Conservation (phyloP, 2,329 filamentous ascomycete genomes). For the Dryadomyces quercivorus region DNA sequence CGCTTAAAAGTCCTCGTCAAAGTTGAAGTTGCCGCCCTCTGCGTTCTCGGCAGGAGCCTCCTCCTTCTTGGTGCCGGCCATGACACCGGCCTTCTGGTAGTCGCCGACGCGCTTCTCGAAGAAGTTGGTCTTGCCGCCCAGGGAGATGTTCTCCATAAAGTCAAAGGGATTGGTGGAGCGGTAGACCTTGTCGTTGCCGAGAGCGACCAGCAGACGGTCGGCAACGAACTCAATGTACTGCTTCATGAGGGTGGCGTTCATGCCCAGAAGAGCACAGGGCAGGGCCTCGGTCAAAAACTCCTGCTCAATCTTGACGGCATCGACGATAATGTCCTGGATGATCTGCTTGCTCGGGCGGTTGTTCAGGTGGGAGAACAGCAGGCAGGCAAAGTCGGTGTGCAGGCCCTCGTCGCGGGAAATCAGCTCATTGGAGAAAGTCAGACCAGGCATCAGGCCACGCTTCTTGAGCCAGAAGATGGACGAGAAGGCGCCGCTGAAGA, state of each 20-base stretch:
- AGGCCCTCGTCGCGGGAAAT: constrained; percentile 99
- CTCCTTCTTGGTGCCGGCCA: constrained; percentile 67
- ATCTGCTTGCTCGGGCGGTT: constrained; percentile 74
- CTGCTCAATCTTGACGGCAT: constrained; percentile 90
- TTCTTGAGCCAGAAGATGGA: constrained; percentile 99
- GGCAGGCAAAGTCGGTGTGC: constrained; percentile 97
- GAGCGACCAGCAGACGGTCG: constrained; percentile 81
- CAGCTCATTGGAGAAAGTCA: constrained; percentile 99
- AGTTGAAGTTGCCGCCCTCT: constrained; percentile 71
- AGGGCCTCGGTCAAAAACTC: constrained; percentile 96
- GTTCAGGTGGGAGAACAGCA: constrained; percentile 95
- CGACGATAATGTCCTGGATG: constrained; percentile 79
- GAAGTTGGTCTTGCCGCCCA: constrained; percentile 99
- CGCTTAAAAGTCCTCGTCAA: constrained; percentile 91
- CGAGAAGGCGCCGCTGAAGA: constrained; percentile 97
- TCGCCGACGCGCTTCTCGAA: constrained; percentile 99
- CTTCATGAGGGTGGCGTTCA: constrained; percentile 97
- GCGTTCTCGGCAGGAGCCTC: constrained; percentile 32
- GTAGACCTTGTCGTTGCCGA: constrained; percentile 92
- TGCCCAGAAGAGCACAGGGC: constrained; percentile 84
- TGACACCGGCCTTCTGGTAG: constrained; percentile 99
- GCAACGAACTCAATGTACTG: constrained; percentile 99
- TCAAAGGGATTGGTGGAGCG: constrained; percentile 93
- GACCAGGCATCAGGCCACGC: constrained; percentile 94
- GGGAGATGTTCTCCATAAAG: constrained; percentile 99